These are phyloP conservation scores for Collybiopsis luxurians DNA, from an alignment of 768 basidiomycete species.

Conservation along the genomic window DNA sequence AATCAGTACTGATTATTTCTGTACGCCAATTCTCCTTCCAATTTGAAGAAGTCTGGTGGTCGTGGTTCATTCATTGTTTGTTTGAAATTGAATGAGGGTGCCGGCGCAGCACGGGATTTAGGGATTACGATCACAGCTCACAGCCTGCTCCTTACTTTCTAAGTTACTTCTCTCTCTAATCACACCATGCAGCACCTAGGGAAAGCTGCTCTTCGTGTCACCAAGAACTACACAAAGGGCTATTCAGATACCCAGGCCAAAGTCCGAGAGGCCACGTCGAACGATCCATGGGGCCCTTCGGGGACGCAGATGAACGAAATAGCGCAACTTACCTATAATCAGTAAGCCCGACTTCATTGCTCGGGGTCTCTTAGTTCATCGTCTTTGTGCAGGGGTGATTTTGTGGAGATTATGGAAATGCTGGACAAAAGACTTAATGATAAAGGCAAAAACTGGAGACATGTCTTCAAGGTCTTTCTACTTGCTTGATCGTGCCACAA, in stretches of 20 bases:
- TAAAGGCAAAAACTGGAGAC: slow-evolving; percentile 99
- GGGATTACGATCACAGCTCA: slow-evolving; percentile 1
- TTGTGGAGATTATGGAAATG: slow-evolving; percentile 99
- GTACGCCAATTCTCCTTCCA: too few relatives aligned
- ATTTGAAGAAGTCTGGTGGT: too few relatives aligned
- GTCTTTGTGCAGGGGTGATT: slow-evolving; percentile 63
- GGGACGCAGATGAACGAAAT: slow-evolving; percentile 99
- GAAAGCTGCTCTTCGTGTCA: slow-evolving; percentile 81
- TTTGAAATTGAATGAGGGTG: too few relatives aligned
- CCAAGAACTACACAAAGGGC: slow-evolving; percentile 94
- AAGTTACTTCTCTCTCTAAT: neutral
- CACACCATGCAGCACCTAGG: slow-evolving; percentile 71
- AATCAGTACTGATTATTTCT: too few relatives aligned
- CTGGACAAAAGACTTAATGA: slow-evolving; percentile 97
- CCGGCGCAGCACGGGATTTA: neutral
- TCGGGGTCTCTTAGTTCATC: neutral
- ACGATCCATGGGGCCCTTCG: slow-evolving; percentile 97
- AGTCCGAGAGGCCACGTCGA: slow-evolving; percentile 93
- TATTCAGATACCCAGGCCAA: slow-evolving; percentile 96
- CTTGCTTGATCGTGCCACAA: neutral
- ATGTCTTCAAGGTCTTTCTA: slow-evolving; percentile 87
- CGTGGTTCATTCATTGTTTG: too few relatives aligned
- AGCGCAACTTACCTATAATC: slow-evolving; percentile 95
- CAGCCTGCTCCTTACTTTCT: neutral
- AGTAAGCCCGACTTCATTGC: slow-evolving; percentile 51